phyloP scores from a whole-genome alignment of 768 basidiomycete genomes.

The Podaxis rugospora region DNA sequence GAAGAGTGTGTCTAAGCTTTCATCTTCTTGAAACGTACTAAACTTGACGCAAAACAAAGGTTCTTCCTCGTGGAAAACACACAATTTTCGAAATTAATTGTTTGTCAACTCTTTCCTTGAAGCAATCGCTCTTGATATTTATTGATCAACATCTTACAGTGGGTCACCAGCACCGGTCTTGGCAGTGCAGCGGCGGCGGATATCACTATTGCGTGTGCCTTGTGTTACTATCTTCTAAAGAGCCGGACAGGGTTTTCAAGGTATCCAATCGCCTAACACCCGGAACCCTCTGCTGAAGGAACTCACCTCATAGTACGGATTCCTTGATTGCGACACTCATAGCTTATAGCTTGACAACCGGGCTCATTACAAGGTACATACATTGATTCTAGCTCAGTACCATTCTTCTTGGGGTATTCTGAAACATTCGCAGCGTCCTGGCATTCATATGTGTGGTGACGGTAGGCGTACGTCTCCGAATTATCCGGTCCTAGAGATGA shows the following conservation, averaged over 20 bases:
- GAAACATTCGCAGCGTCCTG: slow-evolving; percentile 27
- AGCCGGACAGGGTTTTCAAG: slow-evolving; percentile 42
- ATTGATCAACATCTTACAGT: slow-evolving; percentile 44
- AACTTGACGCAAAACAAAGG: slow-evolving; percentile 17
- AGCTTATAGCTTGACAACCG: slow-evolving; percentile 41
- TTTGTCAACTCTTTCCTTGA: slow-evolving; percentile 17
- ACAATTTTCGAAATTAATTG: slow-evolving; percentile 31
- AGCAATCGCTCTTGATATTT: slow-evolving; percentile 5
- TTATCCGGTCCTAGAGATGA: background rate
- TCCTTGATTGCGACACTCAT: slow-evolving; percentile 39
- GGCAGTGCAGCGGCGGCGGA: slow-evolving; percentile 46
- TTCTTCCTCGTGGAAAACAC: slow-evolving; percentile 29
- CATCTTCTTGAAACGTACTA: background rate
- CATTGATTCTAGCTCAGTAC: background rate
- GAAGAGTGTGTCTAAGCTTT: slow-evolving; percentile 31
- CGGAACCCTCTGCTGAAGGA: background rate
- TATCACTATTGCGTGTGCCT: slow-evolving; percentile 41
- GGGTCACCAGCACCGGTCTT: slow-evolving; percentile 45
- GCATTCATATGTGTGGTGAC: slow-evolving; percentile 38
- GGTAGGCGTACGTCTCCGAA: slow-evolving; percentile 19
- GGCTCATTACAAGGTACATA: slow-evolving; percentile 37
- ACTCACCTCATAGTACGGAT: slow-evolving; percentile 30
- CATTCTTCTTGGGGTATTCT: background rate
- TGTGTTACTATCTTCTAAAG: slow-evolving; percentile 45
- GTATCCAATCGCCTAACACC: slow-evolving; percentile 16